Base-by-base conservation (phyloP, 306 rosid genomes). In the Medicago ruthenica region DNA sequence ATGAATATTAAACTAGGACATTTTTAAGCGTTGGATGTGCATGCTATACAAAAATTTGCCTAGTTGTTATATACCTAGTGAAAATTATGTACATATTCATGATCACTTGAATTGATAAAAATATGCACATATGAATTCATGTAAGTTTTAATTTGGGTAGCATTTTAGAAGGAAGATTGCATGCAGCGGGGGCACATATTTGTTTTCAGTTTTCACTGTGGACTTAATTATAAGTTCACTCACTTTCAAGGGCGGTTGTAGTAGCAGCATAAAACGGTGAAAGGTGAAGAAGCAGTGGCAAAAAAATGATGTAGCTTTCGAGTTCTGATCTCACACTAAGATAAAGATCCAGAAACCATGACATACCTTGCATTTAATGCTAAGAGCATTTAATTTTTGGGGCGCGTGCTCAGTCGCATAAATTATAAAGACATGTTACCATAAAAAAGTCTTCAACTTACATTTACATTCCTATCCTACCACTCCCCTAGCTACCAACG, bases 281-380 rank as follows among this genome's bases (percentile, higher is more conserved):
- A 72, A 77, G 71, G 50, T 45, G 75, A 64, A 47, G 60, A 50
- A 6, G 85, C 76, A 82, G 83, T 65, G 81, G 92, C 78, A 86
- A 90, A 80, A 80, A 85, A 84, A 88, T 88, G 90, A 88, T 83
- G 90, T 57, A 72, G 80, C 92, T 86, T 86, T 88, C 82, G 78
- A 79, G 75, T 62, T 71, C 48, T 86, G 86, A 86, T 73, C 47
- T 81, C 90, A 83, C 78, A 79, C 47, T 3, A 80, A 78, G 50
- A 77, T 59, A 31, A 76, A 58, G 70, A 71, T 83, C 80, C 89
- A 81, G 79, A 80, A 87, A 85, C 81, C 76, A 73, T 86, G 92
- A 86, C 84, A 75, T 51, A 10, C 36, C 2, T 34, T 5, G 11
- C 63, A 21, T 71, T 48, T 67, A 84, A 34, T 87, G 83, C 79